A percentile compares a stretch with the other conserved stretches of the same genome.
These are phyloP conservation scores for Venturia oleaginea DNA, from an alignment of 2,329 filamentous ascomycete species.

Conservation along the genomic window DNA sequence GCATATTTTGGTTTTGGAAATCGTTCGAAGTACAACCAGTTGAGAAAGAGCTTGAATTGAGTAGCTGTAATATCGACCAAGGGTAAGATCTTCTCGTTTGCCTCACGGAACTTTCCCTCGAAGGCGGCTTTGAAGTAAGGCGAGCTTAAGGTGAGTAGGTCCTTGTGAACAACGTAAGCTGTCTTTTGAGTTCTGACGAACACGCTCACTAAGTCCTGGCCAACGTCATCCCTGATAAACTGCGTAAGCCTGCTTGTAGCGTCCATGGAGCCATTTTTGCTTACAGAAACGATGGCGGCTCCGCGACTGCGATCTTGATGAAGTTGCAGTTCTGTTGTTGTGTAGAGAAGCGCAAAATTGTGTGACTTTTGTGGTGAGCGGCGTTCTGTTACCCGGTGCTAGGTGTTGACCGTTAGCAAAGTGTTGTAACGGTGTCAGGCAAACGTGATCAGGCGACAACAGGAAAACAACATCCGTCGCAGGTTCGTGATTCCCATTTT, in stretches of 20 bases:
- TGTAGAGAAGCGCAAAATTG: neutral
- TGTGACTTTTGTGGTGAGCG: neutral
- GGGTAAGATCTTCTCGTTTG: neutral
- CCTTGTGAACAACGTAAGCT: neutral
- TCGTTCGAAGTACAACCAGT: conserved; percentile 4
- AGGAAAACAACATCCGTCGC: too few species aligned
- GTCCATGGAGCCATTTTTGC: neutral
- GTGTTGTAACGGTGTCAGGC: neutral
- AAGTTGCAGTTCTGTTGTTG: neutral
- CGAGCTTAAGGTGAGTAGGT: neutral
- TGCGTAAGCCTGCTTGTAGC: neutral
- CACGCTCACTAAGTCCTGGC: neutral
- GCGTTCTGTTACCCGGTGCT: neutral
- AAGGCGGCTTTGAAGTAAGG: conserved; percentile 7
- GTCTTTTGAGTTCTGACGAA: neutral
- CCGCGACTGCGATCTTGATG: neutral
- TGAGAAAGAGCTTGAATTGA: neutral
- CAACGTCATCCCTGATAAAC: neutral
- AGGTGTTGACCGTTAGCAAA: neutral
- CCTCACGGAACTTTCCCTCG: neutral
- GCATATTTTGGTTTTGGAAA: neutral
- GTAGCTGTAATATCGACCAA: neutral
- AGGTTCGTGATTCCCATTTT: too few species aligned
- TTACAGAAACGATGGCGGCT: neutral
- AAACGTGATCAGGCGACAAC: too few species aligned